Base-by-base conservation (phyloP, 169 alveolate genomes). In the Cryptosporidium sp. region DNA sequence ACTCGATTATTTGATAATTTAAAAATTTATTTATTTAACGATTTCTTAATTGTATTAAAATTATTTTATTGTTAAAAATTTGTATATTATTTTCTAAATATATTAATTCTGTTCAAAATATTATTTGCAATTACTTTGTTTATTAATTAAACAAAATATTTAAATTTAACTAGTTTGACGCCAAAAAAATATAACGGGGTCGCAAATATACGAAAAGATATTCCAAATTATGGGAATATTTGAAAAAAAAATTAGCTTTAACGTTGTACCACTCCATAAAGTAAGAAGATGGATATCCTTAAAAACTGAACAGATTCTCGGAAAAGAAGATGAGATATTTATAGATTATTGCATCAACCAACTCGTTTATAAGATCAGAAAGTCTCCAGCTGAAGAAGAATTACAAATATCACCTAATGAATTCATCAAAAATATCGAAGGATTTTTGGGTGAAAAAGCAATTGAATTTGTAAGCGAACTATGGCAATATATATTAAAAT, bases 141-240 rank as follows among this genome's bases (percentile, higher is more conserved):
- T 29, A 50, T 52, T 23, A 37, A 33, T 33, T 33, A 2, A 31
- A 21, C 7, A 50, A 71, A 52, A 52, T 29, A 21, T 31, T 18
- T 65, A 33, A 65, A 65, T 23, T 55, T 6, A 21, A 16, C 16
- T 52, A 23, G 6, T 65, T 31, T n/a, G 86, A 73, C 86, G 86
- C 86, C 86, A 73, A 59, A 59, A 23, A 71, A 55, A 73, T 73
- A 23, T 59, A 73, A 52, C 51, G 86, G 86, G 86, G 86, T 73
- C 86, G 86, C 86, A 51, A 50, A 43, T 14, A 18, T 69, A 14
- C 9, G 65, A 10, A 6, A 50, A 45, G 12, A 45, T 10, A 26
- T 69, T 69, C 37, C 41, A 21, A 41, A 80, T 41, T 41, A 80
- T 80, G 89, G 65, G 48, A 59, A n/a, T 48, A 41, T 41, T 61